phyloP scores from a whole-genome alignment of 129 eudicot genomes.

The Heracleum sosnowskyi region DNA sequence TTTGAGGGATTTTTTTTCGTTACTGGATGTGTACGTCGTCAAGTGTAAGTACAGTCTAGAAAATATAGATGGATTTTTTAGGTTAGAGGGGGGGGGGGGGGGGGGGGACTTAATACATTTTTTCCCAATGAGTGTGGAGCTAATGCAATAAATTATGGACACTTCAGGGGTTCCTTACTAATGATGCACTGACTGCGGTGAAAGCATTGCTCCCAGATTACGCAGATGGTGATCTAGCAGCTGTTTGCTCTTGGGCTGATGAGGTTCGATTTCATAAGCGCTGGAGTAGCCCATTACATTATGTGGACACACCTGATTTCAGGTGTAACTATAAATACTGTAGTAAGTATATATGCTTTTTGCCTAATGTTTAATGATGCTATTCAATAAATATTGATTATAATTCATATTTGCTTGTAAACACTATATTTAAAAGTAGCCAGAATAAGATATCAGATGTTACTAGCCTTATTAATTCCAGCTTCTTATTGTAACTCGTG shows the following conservation, averaged over 20 bases:
- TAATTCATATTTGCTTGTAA: not conserved
- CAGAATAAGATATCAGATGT: not conserved
- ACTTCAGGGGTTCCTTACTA: slow-evolving; percentile 57
- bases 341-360: slow-evolving; percentile 47
- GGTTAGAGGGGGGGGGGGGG: not conserved
- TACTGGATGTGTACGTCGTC: not conserved
- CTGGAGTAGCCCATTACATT: slow-evolving; percentile 89
- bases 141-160: not conserved
- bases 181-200: slow-evolving; percentile 61
- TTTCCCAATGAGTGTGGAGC: not conserved
- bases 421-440: not conserved
- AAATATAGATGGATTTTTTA: not conserved
- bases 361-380: slow-evolving; percentile 5
- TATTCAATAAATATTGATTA: not conserved
- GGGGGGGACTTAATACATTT: not conserved
- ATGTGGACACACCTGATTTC: slow-evolving; percentile 96
- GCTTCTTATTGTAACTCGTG: not conserved
- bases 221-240: slow-evolving; percentile 85
- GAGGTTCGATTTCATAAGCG: slow-evolving; percentile 47
- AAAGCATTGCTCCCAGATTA: slow-evolving; percentile 70
- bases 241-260: slow-evolving; percentile 91
- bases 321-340: slow-evolving; percentile 81
- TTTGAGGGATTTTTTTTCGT: not conserved
- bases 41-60: not conserved
- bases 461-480: not conserved